Percentiles rank a stretch among this genome's conserved stretches.
Evolutionary conservation across 306 rosid genomes (phyloP).

Genomic region (Lupinus albus): DNA sequence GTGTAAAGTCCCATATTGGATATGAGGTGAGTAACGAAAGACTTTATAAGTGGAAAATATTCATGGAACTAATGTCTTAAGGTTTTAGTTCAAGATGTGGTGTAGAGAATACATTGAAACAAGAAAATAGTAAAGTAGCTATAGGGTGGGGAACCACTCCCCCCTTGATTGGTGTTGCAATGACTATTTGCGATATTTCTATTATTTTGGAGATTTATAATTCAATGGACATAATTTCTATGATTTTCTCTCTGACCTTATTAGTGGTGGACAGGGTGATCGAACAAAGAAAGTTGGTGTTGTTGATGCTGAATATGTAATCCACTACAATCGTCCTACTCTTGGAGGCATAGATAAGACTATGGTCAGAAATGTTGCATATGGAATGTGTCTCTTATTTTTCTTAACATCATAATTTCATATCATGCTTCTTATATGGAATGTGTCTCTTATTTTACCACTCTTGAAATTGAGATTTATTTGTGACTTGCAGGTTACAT

Average conservation of each 20-base stretch:
- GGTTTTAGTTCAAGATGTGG: no score
- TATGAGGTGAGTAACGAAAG: no score
- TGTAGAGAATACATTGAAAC: no score
- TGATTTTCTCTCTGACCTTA: conserved; percentile 33
- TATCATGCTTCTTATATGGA: conserved; percentile 6
- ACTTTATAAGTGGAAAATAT: no score
- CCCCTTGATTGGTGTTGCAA: no score
- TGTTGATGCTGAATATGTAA: conserved; percentile 84
- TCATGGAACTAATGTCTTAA: no score
- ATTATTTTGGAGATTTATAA: no score
- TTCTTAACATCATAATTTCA: conserved; percentile 26
- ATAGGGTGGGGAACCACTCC: no score
- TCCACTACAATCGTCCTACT: conserved; percentile 83
- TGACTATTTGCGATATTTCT: no score
- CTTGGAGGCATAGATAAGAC: conserved; percentile 68
- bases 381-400: conserved; percentile 22
- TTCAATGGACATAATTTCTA: no score
- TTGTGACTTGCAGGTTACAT: conserved; percentile 53
- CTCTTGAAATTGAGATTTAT: conserved; percentile 35
- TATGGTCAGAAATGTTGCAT: conserved; percentile 42
- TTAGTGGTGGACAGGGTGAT: conserved; percentile 62
- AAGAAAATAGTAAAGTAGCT: no score
- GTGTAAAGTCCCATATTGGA: no score
- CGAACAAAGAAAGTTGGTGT: conserved; percentile 81
- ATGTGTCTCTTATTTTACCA: conserved; percentile 24